Percentiles rank a stretch among this genome's conserved stretches.
Conservation (phyloP, 306 rosid species). For the Vigna nakashimae region DNA sequence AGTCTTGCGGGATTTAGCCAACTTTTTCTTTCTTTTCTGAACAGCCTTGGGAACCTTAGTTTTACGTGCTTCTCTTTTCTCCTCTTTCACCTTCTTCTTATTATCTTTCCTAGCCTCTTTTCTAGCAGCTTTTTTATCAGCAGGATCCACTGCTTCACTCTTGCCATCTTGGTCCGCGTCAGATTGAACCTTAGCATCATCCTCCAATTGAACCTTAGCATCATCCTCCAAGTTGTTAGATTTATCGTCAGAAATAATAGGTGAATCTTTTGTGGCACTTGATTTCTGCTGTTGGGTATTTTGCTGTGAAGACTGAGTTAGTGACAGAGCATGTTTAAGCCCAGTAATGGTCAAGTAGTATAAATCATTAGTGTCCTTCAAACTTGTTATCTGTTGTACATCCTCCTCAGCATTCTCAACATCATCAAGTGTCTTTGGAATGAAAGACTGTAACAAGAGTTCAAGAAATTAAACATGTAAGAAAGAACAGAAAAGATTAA, state of each 20-base stretch:
- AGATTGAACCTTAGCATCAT: conserved; percentile 41
- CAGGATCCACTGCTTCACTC: conserved; percentile 50
- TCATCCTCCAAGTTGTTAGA: conserved; percentile 41
- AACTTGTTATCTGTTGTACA: conserved; percentile 68
- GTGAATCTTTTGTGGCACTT: conserved; percentile 27
- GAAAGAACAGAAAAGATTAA: conserved; percentile 1
- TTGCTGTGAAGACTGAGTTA: conserved; percentile 32
- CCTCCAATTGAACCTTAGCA: conserved; percentile 39
- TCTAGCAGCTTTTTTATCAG: conserved; percentile 80
- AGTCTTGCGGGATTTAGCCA: conserved; percentile 71
- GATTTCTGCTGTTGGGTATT: conserved; percentile 9
- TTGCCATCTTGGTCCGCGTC: conserved; percentile 48
- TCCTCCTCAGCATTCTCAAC: conserved; percentile 84
- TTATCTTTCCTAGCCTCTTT: conserved; percentile 89
- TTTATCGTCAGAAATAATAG: not conserved
- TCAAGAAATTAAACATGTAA: conserved; percentile 5
- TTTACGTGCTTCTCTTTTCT: conserved; percentile 85
- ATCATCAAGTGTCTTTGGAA: conserved; percentile 75
- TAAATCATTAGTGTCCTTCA: conserved; percentile 70
- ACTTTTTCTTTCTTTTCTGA: conserved; percentile 81
- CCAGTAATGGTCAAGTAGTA: conserved; percentile 85
- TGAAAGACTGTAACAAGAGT: conserved; percentile 63
- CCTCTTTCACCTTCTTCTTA: conserved; percentile 88
- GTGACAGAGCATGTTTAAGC: conserved; percentile 62
- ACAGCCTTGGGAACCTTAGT: conserved; percentile 80